Conservation (phyloP, 192 early-diverging fungal species). For the Linnemannia elongata region DNA sequence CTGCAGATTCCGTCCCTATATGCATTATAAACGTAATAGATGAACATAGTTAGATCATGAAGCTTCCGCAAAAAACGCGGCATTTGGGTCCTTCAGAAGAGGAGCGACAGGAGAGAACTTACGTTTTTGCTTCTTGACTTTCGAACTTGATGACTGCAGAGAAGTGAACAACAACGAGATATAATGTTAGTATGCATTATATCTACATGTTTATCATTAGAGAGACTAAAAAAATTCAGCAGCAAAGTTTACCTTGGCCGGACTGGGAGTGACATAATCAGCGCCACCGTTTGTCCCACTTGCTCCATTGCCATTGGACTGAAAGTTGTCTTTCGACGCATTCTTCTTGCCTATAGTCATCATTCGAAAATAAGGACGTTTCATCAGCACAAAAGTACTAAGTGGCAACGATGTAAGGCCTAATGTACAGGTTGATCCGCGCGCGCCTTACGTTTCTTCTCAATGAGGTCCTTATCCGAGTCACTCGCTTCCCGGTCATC, state of each 20-base stretch:
- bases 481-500: constrained; percentile 53
- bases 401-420: background rate
- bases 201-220: background rate
- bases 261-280: constrained; percentile 25
- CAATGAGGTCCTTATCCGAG: constrained; percentile 49
- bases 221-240: background rate
- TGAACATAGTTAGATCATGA: background rate
- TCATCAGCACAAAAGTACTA: background rate
- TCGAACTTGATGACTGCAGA: constrained; percentile 22
- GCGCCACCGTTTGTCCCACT: constrained; percentile 15
- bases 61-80: background rate
- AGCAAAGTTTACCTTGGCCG: constrained; percentile 14
- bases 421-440: background rate
- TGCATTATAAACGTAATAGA: background rate
- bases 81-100: background rate
- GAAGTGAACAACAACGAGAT: background rate
- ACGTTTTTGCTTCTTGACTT: constrained; percentile 49
- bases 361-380: background rate
- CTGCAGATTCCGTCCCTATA: constrained; percentile 19
- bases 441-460: constrained; percentile 39
- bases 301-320: constrained; percentile 9
- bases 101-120: background rate
- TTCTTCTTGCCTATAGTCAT: constrained; percentile 38
- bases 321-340: background rate
- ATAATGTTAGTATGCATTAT: background rate